Evolutionary conservation across 176 grass and related monocot species (phyloP).

Genomic region (Urochloa ruziziensis): DNA sequence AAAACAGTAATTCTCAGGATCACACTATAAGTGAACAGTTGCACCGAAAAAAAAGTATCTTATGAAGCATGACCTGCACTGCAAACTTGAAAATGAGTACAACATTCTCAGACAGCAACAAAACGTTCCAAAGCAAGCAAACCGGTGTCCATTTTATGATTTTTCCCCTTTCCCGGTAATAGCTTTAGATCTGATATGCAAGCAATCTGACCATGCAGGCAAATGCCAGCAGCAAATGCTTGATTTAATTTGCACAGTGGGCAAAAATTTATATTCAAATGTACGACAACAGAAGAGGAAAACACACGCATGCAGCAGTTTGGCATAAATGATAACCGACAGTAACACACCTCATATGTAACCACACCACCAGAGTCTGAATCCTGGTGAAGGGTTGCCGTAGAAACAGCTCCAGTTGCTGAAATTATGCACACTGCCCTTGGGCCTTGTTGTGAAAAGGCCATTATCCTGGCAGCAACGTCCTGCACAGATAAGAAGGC

Average conservation of each 20-base stretch:
- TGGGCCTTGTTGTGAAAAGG: slow-evolving; percentile 92
- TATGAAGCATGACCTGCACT: not conserved
- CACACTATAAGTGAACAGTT: not conserved
- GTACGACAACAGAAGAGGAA: not conserved
- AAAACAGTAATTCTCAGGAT: not conserved
- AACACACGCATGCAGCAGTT: not conserved
- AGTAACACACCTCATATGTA: slow-evolving; percentile 74
- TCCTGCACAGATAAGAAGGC: slow-evolving; percentile 51
- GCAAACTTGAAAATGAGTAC: not conserved
- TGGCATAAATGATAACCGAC: not conserved
- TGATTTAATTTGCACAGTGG: not conserved
- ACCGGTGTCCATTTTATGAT: not conserved
- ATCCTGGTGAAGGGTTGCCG: slow-evolving; percentile 75
- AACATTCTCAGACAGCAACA: not conserved
- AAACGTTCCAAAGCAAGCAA: not conserved
- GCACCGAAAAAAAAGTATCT: not conserved
- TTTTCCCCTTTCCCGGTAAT: not conserved
- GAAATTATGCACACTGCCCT: slow-evolving; percentile 91
- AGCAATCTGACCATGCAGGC: not conserved
- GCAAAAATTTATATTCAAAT: not conserved
- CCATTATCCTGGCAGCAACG: slow-evolving; percentile 80
- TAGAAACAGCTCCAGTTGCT: slow-evolving; percentile 80
- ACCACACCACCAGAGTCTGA: slow-evolving; percentile 57
- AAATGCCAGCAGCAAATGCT: slow-evolving; percentile 1
- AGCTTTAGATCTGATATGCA: not conserved